phyloP scores from a whole-genome alignment of 345 rosid species.

The Kandelia obovata region DNA sequence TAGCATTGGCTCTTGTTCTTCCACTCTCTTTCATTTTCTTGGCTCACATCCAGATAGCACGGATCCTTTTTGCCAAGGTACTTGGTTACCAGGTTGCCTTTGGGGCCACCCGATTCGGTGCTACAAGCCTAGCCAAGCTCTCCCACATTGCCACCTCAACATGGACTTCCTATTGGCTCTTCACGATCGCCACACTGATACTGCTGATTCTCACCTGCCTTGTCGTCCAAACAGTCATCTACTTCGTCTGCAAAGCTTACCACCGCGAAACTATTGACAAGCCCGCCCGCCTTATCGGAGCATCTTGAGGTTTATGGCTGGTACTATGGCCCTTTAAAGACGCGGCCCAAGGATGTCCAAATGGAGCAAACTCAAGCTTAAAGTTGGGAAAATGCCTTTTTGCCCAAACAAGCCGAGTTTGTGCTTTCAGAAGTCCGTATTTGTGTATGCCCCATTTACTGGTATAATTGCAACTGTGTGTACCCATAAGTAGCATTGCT shows the following conservation, averaged over 20 bases:
- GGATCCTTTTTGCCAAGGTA: constrained; percentile 15
- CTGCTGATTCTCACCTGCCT: constrained; percentile 18
- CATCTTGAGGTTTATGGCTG: constrained; percentile 14
- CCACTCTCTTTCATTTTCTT: constrained; percentile 49
- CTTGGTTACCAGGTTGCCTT: not conserved
- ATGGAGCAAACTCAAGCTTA: constrained; percentile 9
- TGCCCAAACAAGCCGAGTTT: no score
- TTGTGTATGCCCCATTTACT: no score
- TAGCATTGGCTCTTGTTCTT: constrained; percentile 41
- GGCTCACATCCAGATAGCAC: constrained; percentile 30
- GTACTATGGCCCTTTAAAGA: constrained; percentile 10
- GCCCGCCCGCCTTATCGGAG: constrained; percentile 2
- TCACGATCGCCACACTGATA: constrained; percentile 11
- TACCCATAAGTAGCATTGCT: no score
- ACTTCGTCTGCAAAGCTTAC: constrained; percentile 29
- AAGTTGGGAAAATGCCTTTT: no score
- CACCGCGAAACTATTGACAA: constrained; percentile 15
- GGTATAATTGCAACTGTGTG: no score
- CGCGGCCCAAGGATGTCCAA: not conserved
- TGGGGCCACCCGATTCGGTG: not conserved
- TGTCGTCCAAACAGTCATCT: constrained; percentile 24
- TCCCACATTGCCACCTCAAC: no score
- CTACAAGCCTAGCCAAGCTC: not conserved
- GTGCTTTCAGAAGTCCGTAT: no score
- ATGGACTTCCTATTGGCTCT: constrained; percentile 17